Evolutionary conservation across 495 filamentous ascomycete species (phyloP).

Genomic region (Xylaria longipes): DNA sequence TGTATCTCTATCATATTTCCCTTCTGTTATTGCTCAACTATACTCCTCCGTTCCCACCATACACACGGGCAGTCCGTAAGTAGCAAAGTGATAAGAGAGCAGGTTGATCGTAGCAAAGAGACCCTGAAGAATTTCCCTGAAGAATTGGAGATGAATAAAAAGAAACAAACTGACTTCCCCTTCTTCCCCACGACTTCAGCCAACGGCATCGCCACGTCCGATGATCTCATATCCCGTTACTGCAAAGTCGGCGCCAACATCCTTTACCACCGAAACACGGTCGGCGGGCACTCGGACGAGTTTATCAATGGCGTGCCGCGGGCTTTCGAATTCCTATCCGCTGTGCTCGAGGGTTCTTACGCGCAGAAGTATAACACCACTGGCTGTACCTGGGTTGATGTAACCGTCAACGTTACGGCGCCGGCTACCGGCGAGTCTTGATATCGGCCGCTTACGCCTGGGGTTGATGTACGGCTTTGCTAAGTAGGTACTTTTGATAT

Average conservation of each 20-base stretch:
- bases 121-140: neutral
- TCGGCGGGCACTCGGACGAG: slow-evolving; percentile 32
- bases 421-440: neutral
- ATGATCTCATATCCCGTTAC: slow-evolving; percentile 48
- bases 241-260: slow-evolving; percentile 36
- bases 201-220: slow-evolving; percentile 47
- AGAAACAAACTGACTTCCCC: neutral
- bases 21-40: neutral
- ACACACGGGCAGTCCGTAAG: neutral
- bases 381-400: slow-evolving; percentile 23
- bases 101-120: neutral
- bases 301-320: slow-evolving; percentile 33
- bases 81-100: neutral
- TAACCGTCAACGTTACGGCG: slow-evolving; percentile 18
- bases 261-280: slow-evolving; percentile 47
- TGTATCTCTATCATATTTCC: neutral
- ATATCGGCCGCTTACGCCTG: neutral
- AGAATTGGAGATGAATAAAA: neutral
- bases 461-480: neutral
- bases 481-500: neutral
- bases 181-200: neutral
- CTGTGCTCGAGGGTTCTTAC: slow-evolving; percentile 33
- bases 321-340: slow-evolving; percentile 33
- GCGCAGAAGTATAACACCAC: slow-evolving; percentile 8
- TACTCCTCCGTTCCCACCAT: neutral